Evolutionary conservation across 768 basidiomycete genomes (phyloP), one percentile per base, ranked within the genome.

Genomic region (Boletus reticulatus): DNA sequence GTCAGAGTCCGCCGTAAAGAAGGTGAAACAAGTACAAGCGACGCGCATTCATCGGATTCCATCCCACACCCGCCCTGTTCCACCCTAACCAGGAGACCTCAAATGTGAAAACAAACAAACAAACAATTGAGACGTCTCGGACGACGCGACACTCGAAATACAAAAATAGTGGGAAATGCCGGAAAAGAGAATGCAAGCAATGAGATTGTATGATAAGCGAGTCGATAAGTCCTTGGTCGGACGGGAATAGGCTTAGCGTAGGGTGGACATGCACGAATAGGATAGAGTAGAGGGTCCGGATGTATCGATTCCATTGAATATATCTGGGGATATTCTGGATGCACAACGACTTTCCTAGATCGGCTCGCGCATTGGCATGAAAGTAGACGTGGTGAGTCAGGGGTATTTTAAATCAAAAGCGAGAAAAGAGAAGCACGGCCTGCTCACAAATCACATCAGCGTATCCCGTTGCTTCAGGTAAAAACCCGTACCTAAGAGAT

Each of bases 121-220:
- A 47, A 36, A 55, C 51, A 37, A 43, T 44, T n/a, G 50, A 55
- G 50, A 55, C 47, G 19, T 24, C 36, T 50, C 47, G 48, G 39
- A 52, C 48, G 52, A 61, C 45, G 49, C 41, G 27, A 46, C 43
- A 34, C 36, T 41, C 52, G 41, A 56, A 27, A 54, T 55, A 69
- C 61, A 58, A 48, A 61, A 52, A 59, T 37, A 41, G 39, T 41
- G 37, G 27, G 27, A 43, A 55, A 60, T 65, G 60, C 61, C 52
- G 43, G 55, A 60, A 37, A 48, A 38, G 55, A 52, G 59, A 51
- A 60, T 60, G 55, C 59, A 62, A 70, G 71, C 69, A 72, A 55
- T 57, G 67, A 27, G 57, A 62, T 62, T 62, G 64, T 70, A 73
- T 49, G 67, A 58, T 73, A 73, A 65, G 48, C 64, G 55, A 48